Evolutionary conservation across 441 rosid genomes (phyloP).

Genomic region (Pelargonium fulgidum): DNA sequence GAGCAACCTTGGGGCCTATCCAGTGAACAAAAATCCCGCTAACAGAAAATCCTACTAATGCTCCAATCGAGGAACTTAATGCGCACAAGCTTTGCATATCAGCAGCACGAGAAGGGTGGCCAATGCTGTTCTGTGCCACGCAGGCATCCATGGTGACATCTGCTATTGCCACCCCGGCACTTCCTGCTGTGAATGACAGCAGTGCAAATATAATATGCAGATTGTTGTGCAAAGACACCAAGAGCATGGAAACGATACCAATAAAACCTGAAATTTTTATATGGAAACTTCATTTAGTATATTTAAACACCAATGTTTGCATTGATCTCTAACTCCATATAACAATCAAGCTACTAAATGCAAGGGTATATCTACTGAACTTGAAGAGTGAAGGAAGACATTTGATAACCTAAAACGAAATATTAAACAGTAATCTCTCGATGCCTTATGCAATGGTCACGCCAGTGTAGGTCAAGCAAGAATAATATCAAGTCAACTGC

Average conservation of each 20-base stretch:
- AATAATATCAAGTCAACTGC: too few species aligned
- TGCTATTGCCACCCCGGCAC: constrained; percentile 76
- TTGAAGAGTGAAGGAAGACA: too few species aligned
- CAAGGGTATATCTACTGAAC: too few species aligned
- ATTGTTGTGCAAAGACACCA: constrained; percentile 52
- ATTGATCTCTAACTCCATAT: neutral
- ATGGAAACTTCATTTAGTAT: neutral
- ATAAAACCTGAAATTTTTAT: constrained; percentile 49
- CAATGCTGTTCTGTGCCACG: constrained; percentile 76
- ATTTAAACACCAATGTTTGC: neutral
- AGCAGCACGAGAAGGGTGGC: constrained; percentile 70
- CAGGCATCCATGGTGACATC: constrained; percentile 99
- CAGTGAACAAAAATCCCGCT: constrained; percentile 84
- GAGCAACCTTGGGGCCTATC: constrained; percentile 68
- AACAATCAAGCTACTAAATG: neutral
- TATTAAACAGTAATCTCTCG: too few species aligned
- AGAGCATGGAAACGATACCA: constrained; percentile 60
- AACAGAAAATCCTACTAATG: constrained; percentile 60
- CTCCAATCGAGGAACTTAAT: constrained; percentile 65
- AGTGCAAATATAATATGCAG: constrained; percentile 65
- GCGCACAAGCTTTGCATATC: constrained; percentile 97
- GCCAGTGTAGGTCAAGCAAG: too few species aligned
- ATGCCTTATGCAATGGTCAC: too few species aligned
- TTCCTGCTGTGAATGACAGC: constrained; percentile 54
- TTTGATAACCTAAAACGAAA: too few species aligned